Evolutionary conservation across 1,284 basidiomycete species (phyloP).

Genomic region (Naganishia liquefaciens): DNA sequence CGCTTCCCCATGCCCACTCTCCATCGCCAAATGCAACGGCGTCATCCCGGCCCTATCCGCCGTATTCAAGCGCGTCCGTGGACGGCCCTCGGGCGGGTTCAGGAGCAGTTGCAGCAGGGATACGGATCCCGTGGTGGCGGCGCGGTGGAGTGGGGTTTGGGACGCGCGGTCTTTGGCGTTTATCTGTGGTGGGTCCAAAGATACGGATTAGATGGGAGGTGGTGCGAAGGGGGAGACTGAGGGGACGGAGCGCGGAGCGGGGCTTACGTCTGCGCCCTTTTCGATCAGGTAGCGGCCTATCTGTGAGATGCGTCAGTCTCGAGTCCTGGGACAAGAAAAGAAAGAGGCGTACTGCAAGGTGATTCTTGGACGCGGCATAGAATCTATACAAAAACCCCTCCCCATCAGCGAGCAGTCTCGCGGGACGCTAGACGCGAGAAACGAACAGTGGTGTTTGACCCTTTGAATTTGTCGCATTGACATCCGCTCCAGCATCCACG

Average conservation of each 20-base stretch:
- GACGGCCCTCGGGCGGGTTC: constrained; percentile 68
- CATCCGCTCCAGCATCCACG: constrained; percentile 78
- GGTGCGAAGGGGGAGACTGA: constrained; percentile 24
- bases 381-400: constrained; percentile 61
- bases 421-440: background rate
- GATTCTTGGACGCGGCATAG: constrained; percentile 91
- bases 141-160: constrained; percentile 86
- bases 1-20: constrained; percentile 85
- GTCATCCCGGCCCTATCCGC: constrained; percentile 75
- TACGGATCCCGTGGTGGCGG: constrained; percentile 87
- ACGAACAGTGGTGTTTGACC: constrained; percentile 81
- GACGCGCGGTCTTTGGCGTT: constrained; percentile 88
- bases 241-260: background rate
- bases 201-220: background rate
- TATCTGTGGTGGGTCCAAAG: constrained; percentile 61
- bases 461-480: constrained; percentile 78
- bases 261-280: constrained; percentile 79
- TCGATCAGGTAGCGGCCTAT: constrained; percentile 80
- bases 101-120: constrained; percentile 80
- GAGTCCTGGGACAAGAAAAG: background rate
- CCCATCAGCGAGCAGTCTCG: background rate
- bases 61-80: constrained; percentile 81
- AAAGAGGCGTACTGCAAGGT: constrained; percentile 67
- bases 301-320: constrained; percentile 54
- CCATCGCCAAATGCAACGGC: constrained; percentile 85